Evolutionary conservation across 305 asterid genomes (phyloP).

Genomic region (Coffea humblotiana): DNA sequence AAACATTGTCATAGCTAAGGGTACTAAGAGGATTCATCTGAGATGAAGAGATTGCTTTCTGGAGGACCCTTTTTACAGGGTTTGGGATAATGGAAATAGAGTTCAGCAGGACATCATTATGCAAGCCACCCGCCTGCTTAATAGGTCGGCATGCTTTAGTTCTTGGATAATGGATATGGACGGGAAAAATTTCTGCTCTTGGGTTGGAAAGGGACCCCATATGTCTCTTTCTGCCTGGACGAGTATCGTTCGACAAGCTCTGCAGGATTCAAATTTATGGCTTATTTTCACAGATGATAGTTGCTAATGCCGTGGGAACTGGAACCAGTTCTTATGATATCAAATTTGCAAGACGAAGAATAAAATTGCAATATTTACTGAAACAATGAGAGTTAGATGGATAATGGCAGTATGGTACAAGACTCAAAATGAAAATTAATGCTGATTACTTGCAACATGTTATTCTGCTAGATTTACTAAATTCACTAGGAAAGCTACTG

Average conservation of each 20-base stretch:
- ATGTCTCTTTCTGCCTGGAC: not conserved
- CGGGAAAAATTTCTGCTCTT: slow-evolving; percentile 22
- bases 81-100: slow-evolving; percentile 38
- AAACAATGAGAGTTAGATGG: not conserved
- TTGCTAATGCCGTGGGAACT: not conserved
- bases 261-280: not conserved
- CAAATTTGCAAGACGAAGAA: not conserved
- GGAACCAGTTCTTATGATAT: not conserved
- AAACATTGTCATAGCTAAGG: slow-evolving; percentile 39
- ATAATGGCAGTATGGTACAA: not conserved
- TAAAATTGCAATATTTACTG: no score
- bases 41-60: slow-evolving; percentile 16
- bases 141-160: slow-evolving; percentile 21
- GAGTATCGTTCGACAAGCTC: not conserved
- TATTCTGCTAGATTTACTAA: not conserved
- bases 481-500: not conserved
- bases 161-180: slow-evolving; percentile 33
- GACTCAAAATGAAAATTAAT: not conserved
- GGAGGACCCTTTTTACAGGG: slow-evolving; percentile 23
- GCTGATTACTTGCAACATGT: no score
- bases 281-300: not conserved
- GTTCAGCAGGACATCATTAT: slow-evolving; percentile 37
- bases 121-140: slow-evolving; percentile 36
- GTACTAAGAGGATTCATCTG: not conserved
- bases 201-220: slow-evolving; percentile 24